Evolutionary conservation across 805 yeast genomes (phyloP).

Genomic region (Lachancea kluyveri): DNA sequence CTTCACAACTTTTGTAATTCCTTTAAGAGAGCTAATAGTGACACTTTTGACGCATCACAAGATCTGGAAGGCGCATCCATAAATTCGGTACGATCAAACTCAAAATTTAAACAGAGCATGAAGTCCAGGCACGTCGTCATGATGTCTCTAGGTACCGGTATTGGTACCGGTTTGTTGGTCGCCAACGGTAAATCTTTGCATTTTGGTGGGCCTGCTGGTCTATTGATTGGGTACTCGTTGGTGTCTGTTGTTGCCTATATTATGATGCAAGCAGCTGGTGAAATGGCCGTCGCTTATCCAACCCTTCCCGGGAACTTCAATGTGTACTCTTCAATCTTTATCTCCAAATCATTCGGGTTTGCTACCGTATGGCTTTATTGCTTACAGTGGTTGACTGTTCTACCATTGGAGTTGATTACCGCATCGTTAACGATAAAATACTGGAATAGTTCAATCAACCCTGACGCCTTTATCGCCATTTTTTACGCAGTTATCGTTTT

Average conservation of each 20-base stretch:
- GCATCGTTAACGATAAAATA: slow-evolving; percentile 47
- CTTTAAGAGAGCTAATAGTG: slow-evolving; percentile 35
- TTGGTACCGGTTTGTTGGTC: slow-evolving; percentile 71
- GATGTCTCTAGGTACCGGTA: slow-evolving; percentile 66
- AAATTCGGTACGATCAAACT: slow-evolving; percentile 37
- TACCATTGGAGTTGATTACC: slow-evolving; percentile 47
- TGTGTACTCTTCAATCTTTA: slow-evolving; percentile 49
- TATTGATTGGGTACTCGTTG: slow-evolving; percentile 47
- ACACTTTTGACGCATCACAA: slow-evolving; percentile 34
- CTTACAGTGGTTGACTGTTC: slow-evolving; percentile 44
- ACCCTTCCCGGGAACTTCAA: slow-evolving; percentile 54
- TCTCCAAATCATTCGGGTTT: slow-evolving; percentile 56
- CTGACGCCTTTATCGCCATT: slow-evolving; percentile 42
- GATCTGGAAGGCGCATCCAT: slow-evolving; percentile 41
- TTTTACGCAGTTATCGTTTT: slow-evolving; percentile 42
- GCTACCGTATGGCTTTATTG: slow-evolving; percentile 55
- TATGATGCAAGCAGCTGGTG: slow-evolving; percentile 58
- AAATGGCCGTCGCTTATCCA: slow-evolving; percentile 53
- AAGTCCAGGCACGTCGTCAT: slow-evolving; percentile 52
- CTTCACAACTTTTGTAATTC: slow-evolving; percentile 42
- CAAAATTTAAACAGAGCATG: slow-evolving; percentile 51
- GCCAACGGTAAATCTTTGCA: slow-evolving; percentile 58
- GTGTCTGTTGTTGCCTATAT: slow-evolving; percentile 50
- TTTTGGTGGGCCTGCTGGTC: slow-evolving; percentile 63
- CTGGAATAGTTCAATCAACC: slow-evolving; percentile 43